Base-by-base conservation (phyloP, 495 filamentous ascomycete species). In the Delitschia confertaspora region DNA sequence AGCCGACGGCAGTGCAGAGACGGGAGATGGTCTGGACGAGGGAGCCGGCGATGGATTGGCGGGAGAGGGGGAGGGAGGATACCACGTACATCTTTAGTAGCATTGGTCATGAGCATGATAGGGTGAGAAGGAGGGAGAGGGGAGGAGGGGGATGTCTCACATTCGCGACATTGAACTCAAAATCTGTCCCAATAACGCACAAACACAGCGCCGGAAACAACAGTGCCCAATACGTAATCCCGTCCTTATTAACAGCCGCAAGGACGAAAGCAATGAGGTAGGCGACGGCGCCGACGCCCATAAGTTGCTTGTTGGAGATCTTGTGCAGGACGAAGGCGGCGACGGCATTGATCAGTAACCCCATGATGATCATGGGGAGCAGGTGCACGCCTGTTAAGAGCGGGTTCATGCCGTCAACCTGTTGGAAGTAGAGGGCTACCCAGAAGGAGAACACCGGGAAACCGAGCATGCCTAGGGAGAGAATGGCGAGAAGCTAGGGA, bases 91-190 rank as follows among this genome's bases (percentile, higher is more conserved):
- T 67, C 58, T 61, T 29, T 8, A 8, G 6, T 11, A 20, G 20
- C 8, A 34, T 51, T 41, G 45, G 17, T n/a, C n/a, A n/a, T n/a
- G n/a, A n/a, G n/a, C n/a, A 13, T 29, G 26, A 8, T n/a, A 6
- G 7, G 16, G 43, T 20, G 27, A 11, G 30, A 32, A 9, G 26
- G 29, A n/a, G 27, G 19, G 21, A 27, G 21, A 41, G 18, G 13
- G 30, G 39, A 20, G 23, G 34, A 16, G 17, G 7, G n/a, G 24
- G 22, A n/a, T n/a, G 8, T 59, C 69, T 59, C 35, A 76, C 72
- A 53, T 79, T 79, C 4, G 69, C 69, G 25, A 78, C 74, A 36
- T 76, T 78, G 59, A 79, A 78, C 45, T 78, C 72, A 8, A 65
- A 50, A 40, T 67, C 64, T 14, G 64, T 63, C 4, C 63, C 64